Evolutionary conservation across 2,329 filamentous ascomycete species (phyloP), one percentile per base, ranked within the genome.

Genomic region (Dryadomyces sulphureus): DNA sequence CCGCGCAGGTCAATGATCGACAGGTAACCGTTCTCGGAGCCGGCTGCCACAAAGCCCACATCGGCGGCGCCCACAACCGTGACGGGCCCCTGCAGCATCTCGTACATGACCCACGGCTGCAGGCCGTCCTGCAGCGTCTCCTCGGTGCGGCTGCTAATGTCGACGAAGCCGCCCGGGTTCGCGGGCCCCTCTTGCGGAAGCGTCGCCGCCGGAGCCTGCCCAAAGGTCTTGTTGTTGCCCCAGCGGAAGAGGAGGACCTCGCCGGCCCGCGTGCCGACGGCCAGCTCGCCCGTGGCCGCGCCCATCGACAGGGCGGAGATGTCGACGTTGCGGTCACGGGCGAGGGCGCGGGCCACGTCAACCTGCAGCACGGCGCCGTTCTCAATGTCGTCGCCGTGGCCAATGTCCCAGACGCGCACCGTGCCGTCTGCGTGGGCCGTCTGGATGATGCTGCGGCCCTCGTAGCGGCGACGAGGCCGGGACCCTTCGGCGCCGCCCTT

Each of bases 301-400:
- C 84, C 79, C 66, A 96, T 78, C 42, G 81, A 87, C 64, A 90
- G 82, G n/a, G 76, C 68, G 0, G 81, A 81, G 9, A 95, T 75
- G 41, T 85, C 80, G 12, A 95, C 69, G 51, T 85, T 76, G 4
- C 86, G 77, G 49, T 75, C 82, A n/a, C 86, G 77, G 45, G 82
- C 84, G 5, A 96, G 69, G 2, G 90, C 85, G 52, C 86, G 75
- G 7, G 84, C 82, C 34, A 96, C 69, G 56, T 98, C 90, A 6
- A 94, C 79, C 63, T 98, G 90, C 21, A 96, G 66, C 45, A 86
- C 72, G 4, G 71, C 69, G 12, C 77, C 72, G 56, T 96, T 96
- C 61, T 98, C 92, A 43, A 98, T 84, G 56, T 95, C 86, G 57
- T 98, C 92, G 14, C 79, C 84, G 56, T 94, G 84, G 0, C 92